These are phyloP conservation scores for Melampsora abietis-canadensis DNA, from an alignment of 1,284 basidiomycete genomes.

Conservation along the genomic window DNA sequence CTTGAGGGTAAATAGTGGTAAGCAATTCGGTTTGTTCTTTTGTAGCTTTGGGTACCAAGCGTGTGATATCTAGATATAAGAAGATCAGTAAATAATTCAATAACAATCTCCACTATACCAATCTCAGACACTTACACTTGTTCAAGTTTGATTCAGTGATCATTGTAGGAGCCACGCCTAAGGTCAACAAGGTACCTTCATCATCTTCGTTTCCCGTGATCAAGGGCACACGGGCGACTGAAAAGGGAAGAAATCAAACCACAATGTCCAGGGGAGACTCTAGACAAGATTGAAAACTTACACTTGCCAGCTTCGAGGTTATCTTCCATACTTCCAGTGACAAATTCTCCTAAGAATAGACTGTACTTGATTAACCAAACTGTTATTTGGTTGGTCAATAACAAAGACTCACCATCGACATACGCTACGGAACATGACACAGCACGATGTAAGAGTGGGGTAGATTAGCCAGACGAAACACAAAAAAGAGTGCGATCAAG, in stretches of 20 bases:
- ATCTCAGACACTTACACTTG: constrained; percentile 11
- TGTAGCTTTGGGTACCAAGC: constrained; percentile 10
- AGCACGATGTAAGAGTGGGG: too few species aligned
- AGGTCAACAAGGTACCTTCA: constrained; percentile 33
- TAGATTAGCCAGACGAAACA: too few species aligned
- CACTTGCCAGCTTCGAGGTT: constrained; percentile 31
- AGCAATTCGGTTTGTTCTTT: constrained; percentile 5
- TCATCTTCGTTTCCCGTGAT: constrained; percentile 22
- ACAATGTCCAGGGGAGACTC: neutral
- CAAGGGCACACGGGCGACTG: constrained; percentile 29
- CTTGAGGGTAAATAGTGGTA: constrained; percentile 20
- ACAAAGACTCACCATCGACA: constrained; percentile 15
- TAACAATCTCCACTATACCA: too few species aligned
- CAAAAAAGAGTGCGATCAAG: too few species aligned
- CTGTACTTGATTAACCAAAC: neutral
- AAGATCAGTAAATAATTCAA: too few species aligned
- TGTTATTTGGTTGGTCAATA: neutral
- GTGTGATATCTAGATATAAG: constrained; percentile 4
- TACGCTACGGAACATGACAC: neutral
- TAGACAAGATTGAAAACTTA: neutral
- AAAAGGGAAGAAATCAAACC: neutral
- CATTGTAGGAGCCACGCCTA: constrained; percentile 12
- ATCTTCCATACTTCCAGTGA: constrained; percentile 16
- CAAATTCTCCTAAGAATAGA: constrained; percentile 12
- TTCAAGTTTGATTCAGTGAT: constrained; percentile 27